phyloP scores from a whole-genome alignment of 371 early-diverging fungal species.

The Amoeboaphelidium protococcarum region DNA sequence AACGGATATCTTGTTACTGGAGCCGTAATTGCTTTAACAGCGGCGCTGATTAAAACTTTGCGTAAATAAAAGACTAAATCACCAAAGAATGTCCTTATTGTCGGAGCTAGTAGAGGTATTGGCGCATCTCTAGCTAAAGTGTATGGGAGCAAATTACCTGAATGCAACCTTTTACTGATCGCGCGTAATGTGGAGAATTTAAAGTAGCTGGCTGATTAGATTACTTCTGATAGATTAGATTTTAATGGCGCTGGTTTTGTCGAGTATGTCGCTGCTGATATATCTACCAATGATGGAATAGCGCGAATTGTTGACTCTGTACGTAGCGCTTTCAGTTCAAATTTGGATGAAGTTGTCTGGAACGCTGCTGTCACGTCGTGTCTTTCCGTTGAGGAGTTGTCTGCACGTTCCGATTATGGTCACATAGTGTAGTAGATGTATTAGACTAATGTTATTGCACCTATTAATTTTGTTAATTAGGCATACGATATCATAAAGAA shows the following conservation, averaged over 20 bases:
- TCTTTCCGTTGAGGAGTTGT: neutral
- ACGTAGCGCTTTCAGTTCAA: neutral
- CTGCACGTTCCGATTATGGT: neutral
- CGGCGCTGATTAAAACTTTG: too few species aligned
- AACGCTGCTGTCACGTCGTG: neutral
- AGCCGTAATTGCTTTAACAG: too few species aligned
- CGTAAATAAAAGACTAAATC: too few species aligned
- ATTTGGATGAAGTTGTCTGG: neutral
- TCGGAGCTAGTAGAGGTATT: neutral
- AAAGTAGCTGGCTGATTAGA: too few species aligned
- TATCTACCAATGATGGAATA: too few species aligned
- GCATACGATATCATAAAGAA: conserved; percentile 25
- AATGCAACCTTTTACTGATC: too few species aligned
- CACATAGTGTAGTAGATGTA: conserved; percentile 18
- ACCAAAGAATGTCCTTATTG: neutral
- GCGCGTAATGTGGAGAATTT: too few species aligned
- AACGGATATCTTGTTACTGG: too few species aligned
- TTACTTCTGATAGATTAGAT: too few species aligned
- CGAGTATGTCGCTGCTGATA: too few species aligned
- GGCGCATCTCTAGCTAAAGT: neutral
- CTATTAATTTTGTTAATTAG: conserved; percentile 24
- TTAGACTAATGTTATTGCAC: conserved; percentile 31
- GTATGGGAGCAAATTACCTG: too few species aligned
- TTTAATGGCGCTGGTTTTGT: too few species aligned
- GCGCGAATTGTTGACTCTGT: neutral